Evolutionary conservation across 78 protist genomes (phyloP).

Genomic region (Planoprotostelium fungivorum): DNA sequence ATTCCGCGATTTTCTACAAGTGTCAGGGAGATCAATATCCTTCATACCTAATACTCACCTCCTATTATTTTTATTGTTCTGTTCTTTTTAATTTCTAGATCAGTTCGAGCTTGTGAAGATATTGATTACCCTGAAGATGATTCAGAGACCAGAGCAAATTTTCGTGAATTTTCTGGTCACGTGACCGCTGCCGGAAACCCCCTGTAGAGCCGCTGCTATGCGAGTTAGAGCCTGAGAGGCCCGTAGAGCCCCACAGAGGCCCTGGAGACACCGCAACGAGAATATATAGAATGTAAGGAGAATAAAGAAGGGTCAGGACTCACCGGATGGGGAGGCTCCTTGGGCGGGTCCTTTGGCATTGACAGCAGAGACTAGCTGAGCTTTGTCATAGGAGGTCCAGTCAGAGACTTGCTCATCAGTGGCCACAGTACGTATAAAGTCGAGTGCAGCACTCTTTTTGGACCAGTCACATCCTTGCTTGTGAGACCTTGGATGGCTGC

Average conservation of each 20-base stretch:
- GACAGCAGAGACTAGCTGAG: slow-evolving; percentile 2
- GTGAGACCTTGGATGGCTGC: not conserved
- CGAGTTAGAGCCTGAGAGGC: not conserved
- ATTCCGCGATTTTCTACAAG: not conserved
- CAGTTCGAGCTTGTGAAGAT: slow-evolving; percentile 1
- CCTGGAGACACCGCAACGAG: not conserved
- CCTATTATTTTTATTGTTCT: not conserved
- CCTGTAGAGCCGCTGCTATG: not conserved
- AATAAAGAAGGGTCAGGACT: not conserved
- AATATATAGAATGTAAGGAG: not conserved
- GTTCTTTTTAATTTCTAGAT: not conserved
- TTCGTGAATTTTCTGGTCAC: not conserved
- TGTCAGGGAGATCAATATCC: slow-evolving; percentile 1
- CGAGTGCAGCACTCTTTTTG: too few species aligned
- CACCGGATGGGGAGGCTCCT: not conserved
- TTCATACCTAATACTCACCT: slow-evolving; percentile 1
- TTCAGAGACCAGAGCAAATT: slow-evolving; percentile 1
- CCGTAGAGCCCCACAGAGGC: not conserved
- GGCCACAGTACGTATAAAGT: too few species aligned
- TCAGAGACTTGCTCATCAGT: not conserved
- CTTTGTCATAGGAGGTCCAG: slow-evolving; percentile 1
- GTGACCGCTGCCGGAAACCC: not conserved
- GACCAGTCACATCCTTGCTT: slow-evolving; percentile 1
- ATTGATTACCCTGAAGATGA: not conserved
- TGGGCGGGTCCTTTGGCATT: not conserved